A percentile compares a stretch with the other conserved stretches of the same genome.
These are phyloP conservation scores for Parastagonospora avenae DNA, from an alignment of 2,329 filamentous ascomycete species.

Conservation along the genomic window DNA sequence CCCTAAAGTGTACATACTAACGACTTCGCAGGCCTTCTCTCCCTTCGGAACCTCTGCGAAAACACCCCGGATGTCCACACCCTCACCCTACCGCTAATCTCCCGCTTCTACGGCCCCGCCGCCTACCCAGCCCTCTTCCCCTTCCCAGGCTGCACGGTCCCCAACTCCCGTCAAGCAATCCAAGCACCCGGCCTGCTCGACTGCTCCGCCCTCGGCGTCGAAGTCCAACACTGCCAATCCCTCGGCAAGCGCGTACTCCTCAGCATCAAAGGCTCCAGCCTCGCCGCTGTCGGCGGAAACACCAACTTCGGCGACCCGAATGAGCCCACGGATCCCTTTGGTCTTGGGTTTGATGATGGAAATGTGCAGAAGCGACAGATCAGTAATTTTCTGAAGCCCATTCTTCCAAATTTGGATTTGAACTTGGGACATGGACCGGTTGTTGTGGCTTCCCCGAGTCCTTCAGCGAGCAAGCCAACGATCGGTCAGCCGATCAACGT, in stretches of 20 bases:
- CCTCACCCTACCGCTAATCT: conserved; percentile 44
- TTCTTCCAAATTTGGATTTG: no score
- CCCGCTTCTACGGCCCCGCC: conserved; percentile 37
- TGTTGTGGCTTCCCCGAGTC: no score
- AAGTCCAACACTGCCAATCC: conserved; percentile 45
- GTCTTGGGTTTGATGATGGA: conserved; percentile 4
- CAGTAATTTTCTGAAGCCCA: neutral
- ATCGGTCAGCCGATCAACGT: no score
- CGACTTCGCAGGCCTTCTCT: conserved; percentile 18
- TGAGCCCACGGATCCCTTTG: conserved; percentile 8
- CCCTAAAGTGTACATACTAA: neutral
- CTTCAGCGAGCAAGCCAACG: no score
- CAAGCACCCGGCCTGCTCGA: conserved; percentile 46
- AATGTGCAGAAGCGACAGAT: neutral
- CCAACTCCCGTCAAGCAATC: conserved; percentile 36
- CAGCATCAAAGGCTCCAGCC: conserved; percentile 40
- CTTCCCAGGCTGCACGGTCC: conserved; percentile 42
- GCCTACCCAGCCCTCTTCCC: conserved; percentile 40
- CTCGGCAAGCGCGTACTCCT: conserved; percentile 49
- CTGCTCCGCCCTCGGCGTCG: conserved; percentile 44
- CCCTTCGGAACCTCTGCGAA: conserved; percentile 39
- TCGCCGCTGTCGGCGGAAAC: conserved; percentile 23
- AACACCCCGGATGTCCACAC: conserved; percentile 41
- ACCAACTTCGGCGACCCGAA: conserved; percentile 20
- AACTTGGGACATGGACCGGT: no score